Evolutionary conservation across 208 protist species (phyloP).

Genomic region (Trypanosoma avium): DNA sequence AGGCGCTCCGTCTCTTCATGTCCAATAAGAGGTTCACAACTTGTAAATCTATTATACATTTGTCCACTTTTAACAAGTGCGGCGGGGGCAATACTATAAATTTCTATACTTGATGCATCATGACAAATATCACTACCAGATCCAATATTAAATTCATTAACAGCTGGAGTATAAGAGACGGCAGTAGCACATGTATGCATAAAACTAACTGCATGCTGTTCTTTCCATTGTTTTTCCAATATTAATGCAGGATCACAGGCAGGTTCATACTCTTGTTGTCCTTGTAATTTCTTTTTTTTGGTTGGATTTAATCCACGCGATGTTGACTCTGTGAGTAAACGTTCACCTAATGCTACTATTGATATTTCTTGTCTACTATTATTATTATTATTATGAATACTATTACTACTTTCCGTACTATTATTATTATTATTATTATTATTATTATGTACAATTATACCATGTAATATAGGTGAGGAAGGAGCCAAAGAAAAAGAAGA

Average conservation of each 20-base stretch:
- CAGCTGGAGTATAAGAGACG: slow-evolving; percentile 5
- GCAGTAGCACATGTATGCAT: slow-evolving; percentile 41
- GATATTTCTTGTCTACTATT: slow-evolving; percentile 12
- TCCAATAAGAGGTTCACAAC: slow-evolving; percentile 42
- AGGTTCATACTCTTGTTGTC: slow-evolving; percentile 2
- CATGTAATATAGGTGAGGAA: background rate
- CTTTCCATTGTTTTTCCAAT: slow-evolving; percentile 50
- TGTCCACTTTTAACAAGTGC: slow-evolving; percentile 29
- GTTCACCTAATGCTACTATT: slow-evolving; percentile 61
- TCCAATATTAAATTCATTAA: slow-evolving; percentile 24
- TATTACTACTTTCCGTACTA: too few species aligned
- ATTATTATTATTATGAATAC: background rate
- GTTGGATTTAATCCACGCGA: slow-evolving; percentile 29
- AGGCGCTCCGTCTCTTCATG: slow-evolving; percentile 49
- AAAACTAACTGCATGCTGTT: slow-evolving; percentile 41
- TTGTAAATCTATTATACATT: slow-evolving; percentile 28
- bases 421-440: background rate
- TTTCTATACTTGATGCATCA: slow-evolving; percentile 38
- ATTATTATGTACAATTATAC: slow-evolving; percentile 3
- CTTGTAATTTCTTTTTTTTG: slow-evolving; percentile 14
- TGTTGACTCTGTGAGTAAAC: slow-evolving; percentile 45
- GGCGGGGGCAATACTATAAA: slow-evolving; percentile 58
- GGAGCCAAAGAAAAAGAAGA: too few species aligned
- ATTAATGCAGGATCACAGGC: slow-evolving; percentile 35
- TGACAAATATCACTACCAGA: slow-evolving; percentile 6